phyloP scores from a whole-genome alignment of 352 stramenopile genomes.

The Phytophthora melonis region DNA sequence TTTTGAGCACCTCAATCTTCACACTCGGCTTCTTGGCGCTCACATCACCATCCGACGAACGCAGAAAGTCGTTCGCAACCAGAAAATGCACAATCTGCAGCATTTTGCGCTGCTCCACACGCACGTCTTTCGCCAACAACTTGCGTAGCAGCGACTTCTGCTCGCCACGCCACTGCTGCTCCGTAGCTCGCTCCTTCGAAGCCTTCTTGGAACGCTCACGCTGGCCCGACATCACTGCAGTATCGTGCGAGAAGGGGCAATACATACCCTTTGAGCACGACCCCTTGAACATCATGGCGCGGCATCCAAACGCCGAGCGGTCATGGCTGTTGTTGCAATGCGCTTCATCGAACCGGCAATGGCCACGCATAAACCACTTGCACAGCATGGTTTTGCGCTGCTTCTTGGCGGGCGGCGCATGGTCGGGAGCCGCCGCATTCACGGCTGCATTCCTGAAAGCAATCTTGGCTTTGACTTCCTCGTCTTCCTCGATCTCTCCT shows the following conservation, averaged over 20 bases:
- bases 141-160: constrained; percentile 78
- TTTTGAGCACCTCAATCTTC: constrained; percentile 36
- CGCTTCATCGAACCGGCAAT: constrained; percentile 62
- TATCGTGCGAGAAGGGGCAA: constrained; percentile 74
- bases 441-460: constrained; percentile 14
- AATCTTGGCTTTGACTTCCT: constrained; percentile 34
- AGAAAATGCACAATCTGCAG: constrained; percentile 81
- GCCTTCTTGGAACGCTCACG: constrained; percentile 38
- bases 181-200: constrained; percentile 53
- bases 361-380: constrained; percentile 72
- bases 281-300: constrained; percentile 60
- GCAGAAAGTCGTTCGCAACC: constrained; percentile 69
- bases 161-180: constrained; percentile 73
- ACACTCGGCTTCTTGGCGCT: constrained; percentile 18
- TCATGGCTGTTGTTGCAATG: constrained; percentile 83
- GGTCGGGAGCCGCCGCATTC: constrained; percentile 18
- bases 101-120: constrained; percentile 75
- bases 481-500: constrained; percentile 59
- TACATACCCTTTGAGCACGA: constrained; percentile 62
- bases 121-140: constrained; percentile 77
- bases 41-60: constrained; percentile 23
- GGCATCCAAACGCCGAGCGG: constrained; percentile 64
- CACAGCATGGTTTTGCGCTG: constrained; percentile 60
- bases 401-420: constrained; percentile 51
- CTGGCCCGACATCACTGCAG: constrained; percentile 39